These are phyloP conservation scores for Scenedesmus sp. DNA, from an alignment of 163 green algal genomes.

Conservation along the genomic window DNA sequence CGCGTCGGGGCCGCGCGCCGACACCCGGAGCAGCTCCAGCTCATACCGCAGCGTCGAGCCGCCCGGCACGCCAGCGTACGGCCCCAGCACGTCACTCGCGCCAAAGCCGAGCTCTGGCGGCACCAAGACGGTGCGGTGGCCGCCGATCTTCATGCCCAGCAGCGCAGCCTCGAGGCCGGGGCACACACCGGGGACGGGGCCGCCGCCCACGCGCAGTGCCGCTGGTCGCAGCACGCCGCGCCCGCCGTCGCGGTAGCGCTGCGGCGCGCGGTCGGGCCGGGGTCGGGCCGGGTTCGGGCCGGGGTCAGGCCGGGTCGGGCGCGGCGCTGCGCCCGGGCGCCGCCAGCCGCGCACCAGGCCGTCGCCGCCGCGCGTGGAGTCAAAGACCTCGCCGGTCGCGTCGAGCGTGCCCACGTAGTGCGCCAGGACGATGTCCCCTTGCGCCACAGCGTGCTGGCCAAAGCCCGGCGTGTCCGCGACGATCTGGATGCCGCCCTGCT, in stretches of 20 bases:
- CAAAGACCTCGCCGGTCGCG: slow-evolving; percentile 47
- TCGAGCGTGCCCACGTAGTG: slow-evolving; percentile 44
- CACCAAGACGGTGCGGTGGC: slow-evolving; percentile 29
- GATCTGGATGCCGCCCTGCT: slow-evolving; percentile 20
- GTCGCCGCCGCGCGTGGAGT: slow-evolving; percentile 50
- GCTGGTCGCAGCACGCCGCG: slow-evolving; percentile 41
- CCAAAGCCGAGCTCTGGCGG: slow-evolving; percentile 48
- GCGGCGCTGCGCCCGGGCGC: no score
- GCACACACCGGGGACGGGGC: slow-evolving; percentile 48
- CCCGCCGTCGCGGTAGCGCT: slow-evolving; percentile 49
- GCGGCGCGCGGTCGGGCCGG: background rate
- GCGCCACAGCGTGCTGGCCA: slow-evolving; percentile 22
- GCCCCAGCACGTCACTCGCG: slow-evolving; percentile 23
- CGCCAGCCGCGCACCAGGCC: slow-evolving; percentile 32
- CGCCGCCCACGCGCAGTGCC: slow-evolving; percentile 19
- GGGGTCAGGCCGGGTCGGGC: no score
- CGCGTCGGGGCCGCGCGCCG: slow-evolving; percentile 9
- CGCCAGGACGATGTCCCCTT: slow-evolving; percentile 44
- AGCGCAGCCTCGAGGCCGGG: slow-evolving; percentile 47
- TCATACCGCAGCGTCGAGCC: slow-evolving; percentile 22
- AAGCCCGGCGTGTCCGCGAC: slow-evolving; percentile 43
- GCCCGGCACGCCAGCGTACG: slow-evolving; percentile 47
- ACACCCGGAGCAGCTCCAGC: slow-evolving; percentile 35
- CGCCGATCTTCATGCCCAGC: slow-evolving; percentile 48
- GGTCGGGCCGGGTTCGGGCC: background rate